Percentiles rank a stretch among this genome's conserved stretches.
These are phyloP conservation scores for Dryas octopetala DNA, from an alignment of 306 rosid species.

Conservation along the genomic window DNA sequence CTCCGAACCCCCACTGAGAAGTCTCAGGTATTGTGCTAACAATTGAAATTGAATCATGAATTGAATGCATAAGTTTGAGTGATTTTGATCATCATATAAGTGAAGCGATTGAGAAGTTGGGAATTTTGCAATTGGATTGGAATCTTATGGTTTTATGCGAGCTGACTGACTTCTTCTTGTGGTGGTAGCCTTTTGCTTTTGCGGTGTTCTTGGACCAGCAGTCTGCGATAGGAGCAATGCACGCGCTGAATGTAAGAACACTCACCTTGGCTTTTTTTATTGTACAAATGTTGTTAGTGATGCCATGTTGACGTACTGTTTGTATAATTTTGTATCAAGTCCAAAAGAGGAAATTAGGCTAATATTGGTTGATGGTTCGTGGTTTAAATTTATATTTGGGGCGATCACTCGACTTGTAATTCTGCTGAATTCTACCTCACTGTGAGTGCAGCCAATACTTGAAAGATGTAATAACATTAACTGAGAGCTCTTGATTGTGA, in stretches of 20 bases:
- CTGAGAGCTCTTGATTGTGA: constrained; percentile 19
- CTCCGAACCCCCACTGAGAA: constrained; percentile 71
- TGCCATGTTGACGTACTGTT: not conserved
- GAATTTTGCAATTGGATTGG: not conserved
- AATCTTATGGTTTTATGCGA: not conserved
- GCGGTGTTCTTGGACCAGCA: constrained; percentile 87
- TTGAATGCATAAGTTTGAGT: not conserved
- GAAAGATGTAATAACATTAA: not conserved
- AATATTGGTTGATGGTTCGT: not conserved
- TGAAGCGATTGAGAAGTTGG: not conserved
- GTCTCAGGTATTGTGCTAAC: constrained; percentile 50
- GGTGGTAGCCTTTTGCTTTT: constrained; percentile 83
- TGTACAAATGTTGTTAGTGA: not conserved
- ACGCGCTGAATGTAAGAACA: constrained; percentile 72
- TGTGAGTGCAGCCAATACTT: not conserved
- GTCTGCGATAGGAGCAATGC: constrained; percentile 78
- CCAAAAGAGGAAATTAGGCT: not conserved
- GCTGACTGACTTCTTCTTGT: constrained; percentile 9
- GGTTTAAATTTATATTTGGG: not conserved
- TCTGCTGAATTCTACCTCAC: not conserved
- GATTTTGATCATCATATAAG: not conserved
- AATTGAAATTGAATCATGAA: not conserved
- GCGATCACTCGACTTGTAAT: not conserved
- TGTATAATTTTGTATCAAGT: not conserved
- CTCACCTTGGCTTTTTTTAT: no score